These are phyloP conservation scores for Ophiocordyceps australis DNA, from an alignment of 2,329 filamentous ascomycete species.

Conservation along the genomic window DNA sequence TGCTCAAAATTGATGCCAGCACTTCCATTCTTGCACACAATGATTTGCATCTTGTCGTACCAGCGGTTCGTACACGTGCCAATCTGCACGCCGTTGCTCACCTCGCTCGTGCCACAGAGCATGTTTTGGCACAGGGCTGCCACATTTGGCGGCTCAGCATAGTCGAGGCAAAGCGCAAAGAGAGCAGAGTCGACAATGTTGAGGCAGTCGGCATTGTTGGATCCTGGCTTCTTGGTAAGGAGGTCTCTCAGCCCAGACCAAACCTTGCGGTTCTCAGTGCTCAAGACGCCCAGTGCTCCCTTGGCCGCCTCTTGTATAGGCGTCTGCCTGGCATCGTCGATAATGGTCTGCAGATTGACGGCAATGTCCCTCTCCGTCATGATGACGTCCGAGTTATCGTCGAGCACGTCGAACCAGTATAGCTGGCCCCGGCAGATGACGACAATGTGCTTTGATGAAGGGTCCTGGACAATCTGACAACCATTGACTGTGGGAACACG, in stretches of 20 bases:
- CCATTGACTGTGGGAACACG: slow-evolving; percentile 87
- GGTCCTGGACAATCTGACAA: slow-evolving; percentile 90
- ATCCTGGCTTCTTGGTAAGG: slow-evolving; percentile 66
- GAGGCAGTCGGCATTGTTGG: slow-evolving; percentile 93
- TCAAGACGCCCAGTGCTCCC: slow-evolving; percentile 79
- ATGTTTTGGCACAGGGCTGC: slow-evolving; percentile 93
- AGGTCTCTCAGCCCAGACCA: slow-evolving; percentile 89
- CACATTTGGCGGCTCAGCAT: slow-evolving; percentile 65
- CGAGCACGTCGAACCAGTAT: slow-evolving; percentile 97
- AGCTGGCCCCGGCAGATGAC: slow-evolving; percentile 91
- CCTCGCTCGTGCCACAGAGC: slow-evolving; percentile 86
- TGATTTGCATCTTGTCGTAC: slow-evolving; percentile 99
- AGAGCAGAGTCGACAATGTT: slow-evolving; percentile 87
- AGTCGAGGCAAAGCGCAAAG: slow-evolving; percentile 84
- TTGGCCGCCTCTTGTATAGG: slow-evolving; percentile 94
- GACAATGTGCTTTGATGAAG: slow-evolving; percentile 80
- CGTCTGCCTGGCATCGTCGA: slow-evolving; percentile 76
- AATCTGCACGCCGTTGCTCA: slow-evolving; percentile 86
- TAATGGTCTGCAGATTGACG: slow-evolving; percentile 78
- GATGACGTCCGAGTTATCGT: slow-evolving; percentile 85
- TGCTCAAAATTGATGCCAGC: slow-evolving; percentile 99
- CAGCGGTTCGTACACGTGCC: slow-evolving; percentile 96
- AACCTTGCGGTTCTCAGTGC: slow-evolving; percentile 88
- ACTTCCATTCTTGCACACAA: slow-evolving; percentile 96
- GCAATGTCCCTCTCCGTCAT: slow-evolving; percentile 93